Evolutionary conservation across 192 early-diverging fungal genomes (phyloP).

Genomic region (Polychytrium aggregatum): DNA sequence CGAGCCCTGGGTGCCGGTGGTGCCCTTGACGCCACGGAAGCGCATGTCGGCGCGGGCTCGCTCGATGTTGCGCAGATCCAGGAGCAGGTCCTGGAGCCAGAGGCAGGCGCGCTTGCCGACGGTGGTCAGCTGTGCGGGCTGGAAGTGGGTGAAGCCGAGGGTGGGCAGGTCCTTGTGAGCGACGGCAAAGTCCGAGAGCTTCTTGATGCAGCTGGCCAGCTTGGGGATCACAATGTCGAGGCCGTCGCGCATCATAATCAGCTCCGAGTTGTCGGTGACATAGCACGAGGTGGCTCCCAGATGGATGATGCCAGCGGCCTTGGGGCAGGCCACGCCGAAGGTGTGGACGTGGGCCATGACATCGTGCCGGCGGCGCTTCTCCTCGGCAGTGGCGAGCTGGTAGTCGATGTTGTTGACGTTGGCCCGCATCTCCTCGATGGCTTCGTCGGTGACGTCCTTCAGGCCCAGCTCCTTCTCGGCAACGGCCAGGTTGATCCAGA

Average conservation of each 20-base stretch:
- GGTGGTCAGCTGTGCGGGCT: conserved; percentile 95
- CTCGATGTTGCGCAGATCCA: conserved; percentile 90
- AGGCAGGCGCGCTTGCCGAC: conserved; percentile 94
- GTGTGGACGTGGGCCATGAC: conserved; percentile 99
- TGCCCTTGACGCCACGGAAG: conserved; percentile 96
- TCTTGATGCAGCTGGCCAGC: conserved; percentile 71
- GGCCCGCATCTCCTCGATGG: conserved; percentile 78
- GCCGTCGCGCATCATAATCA: conserved; percentile 92
- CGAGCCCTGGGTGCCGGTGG: conserved; percentile 96
- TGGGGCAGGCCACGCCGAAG: conserved; percentile 65
- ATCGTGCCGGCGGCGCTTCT: conserved; percentile 89
- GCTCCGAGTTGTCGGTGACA: conserved; percentile 98
- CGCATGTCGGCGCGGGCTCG: conserved; percentile 78
- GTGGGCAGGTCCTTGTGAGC: conserved; percentile 79
- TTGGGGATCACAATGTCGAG: conserved; percentile 86
- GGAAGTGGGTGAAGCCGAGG: conserved; percentile 97
- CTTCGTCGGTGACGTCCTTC: conserved; percentile 72
- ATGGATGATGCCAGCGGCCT: conserved; percentile 91
- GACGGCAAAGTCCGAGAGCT: conserved; percentile 66
- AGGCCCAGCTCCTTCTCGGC: conserved; percentile 90
- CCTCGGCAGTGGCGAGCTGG: conserved; percentile 73
- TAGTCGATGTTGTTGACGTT: conserved; percentile 88
- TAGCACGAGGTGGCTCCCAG: conserved; percentile 97
- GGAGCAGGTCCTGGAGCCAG: conserved; percentile 93
- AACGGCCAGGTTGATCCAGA: conserved; percentile 88